A percentile compares a stretch with the other conserved stretches of the same genome.
Evolutionary conservation across 495 filamentous ascomycete species (phyloP).

Genomic region (Aspergillus mulundensis): DNA sequence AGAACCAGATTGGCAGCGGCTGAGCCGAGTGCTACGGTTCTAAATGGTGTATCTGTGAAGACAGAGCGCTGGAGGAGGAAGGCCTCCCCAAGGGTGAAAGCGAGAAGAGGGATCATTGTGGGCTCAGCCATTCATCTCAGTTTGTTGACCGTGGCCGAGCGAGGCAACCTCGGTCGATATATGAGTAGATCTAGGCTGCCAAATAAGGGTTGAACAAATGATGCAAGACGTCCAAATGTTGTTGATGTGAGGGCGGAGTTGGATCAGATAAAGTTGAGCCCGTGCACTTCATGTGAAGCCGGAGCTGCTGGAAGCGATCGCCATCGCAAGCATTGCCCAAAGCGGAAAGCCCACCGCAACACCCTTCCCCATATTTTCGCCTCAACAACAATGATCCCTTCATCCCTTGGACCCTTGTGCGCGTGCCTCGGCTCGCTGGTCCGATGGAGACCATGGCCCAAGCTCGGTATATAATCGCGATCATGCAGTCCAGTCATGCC

Average conservation of each 20-base stretch:
- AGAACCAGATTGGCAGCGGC: conserved; percentile 26
- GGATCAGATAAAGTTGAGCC: not conserved
- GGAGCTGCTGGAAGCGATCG: not conserved
- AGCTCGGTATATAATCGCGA: not conserved
- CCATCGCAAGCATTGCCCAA: conserved; percentile 14
- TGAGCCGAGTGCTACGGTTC: conserved; percentile 18
- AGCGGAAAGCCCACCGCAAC: not conserved
- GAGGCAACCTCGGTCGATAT: conserved; percentile 8
- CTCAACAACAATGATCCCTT: not conserved
- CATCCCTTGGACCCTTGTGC: conserved; percentile 3
- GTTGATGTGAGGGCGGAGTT: not conserved
- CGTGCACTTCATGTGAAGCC: not conserved
- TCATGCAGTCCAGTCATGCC: not conserved
- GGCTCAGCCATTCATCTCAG: not conserved
- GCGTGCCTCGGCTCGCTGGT: conserved; percentile 6
- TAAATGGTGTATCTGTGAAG: conserved; percentile 25
- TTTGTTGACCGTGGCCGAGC: not conserved
- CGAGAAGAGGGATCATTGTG: conserved; percentile 19
- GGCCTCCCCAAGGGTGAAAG: conserved; percentile 25
- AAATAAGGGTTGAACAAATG: not conserved
- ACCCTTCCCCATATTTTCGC: conserved; percentile 2
- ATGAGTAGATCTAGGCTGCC: not conserved
- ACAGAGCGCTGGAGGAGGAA: conserved; percentile 29
- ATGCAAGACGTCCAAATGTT: not conserved
- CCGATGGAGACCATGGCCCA: not conserved